Evolutionary conservation across 768 basidiomycete genomes (phyloP).

Genomic region (Lentinus tigrinus): DNA sequence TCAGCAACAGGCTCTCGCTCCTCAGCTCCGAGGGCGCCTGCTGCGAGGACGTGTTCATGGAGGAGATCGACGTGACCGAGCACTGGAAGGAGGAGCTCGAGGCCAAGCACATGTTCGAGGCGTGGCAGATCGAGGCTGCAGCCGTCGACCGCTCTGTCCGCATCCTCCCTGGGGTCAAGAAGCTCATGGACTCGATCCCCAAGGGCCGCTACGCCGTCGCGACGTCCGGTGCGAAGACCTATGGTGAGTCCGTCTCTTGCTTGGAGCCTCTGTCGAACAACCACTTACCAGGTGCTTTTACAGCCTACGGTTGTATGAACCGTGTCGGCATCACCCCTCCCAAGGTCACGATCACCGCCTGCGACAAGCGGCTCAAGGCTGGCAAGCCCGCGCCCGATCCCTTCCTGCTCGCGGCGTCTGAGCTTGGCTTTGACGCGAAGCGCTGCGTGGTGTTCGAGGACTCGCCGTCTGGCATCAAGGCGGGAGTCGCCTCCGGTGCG

Average conservation of each 20-base stretch:
- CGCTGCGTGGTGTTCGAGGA: conserved; percentile 80
- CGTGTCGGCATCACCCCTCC: conserved; percentile 70
- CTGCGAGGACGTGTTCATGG: conserved; percentile 30
- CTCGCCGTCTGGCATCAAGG: conserved; percentile 60
- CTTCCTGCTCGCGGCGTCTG: conserved; percentile 59
- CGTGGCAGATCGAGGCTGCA: conserved; percentile 56
- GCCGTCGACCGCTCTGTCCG: conserved; percentile 60
- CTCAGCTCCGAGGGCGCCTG: conserved; percentile 30
- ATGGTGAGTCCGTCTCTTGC: conserved; percentile 40
- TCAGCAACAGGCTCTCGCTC: conserved; percentile 35
- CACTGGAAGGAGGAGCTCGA: not conserved
- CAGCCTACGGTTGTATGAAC: conserved; percentile 63
- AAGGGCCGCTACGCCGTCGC: conserved; percentile 66
- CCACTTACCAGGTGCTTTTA: conserved; percentile 9
- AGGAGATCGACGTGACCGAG: conserved; percentile 18
- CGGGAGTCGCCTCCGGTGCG: conserved; percentile 71
- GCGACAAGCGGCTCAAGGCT: conserved; percentile 68
- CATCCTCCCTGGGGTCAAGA: conserved; percentile 68
- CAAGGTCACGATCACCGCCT: conserved; percentile 69
- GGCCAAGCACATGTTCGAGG: conserved; percentile 35
- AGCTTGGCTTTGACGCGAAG: conserved; percentile 52
- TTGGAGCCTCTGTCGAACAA: not conserved
- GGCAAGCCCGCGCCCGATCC: conserved; percentile 64
- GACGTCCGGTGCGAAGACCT: conserved; percentile 71
- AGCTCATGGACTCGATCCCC: conserved; percentile 64